Conservation (phyloP, 306 rosid genomes). For the Cicer chorassanicum region DNA sequence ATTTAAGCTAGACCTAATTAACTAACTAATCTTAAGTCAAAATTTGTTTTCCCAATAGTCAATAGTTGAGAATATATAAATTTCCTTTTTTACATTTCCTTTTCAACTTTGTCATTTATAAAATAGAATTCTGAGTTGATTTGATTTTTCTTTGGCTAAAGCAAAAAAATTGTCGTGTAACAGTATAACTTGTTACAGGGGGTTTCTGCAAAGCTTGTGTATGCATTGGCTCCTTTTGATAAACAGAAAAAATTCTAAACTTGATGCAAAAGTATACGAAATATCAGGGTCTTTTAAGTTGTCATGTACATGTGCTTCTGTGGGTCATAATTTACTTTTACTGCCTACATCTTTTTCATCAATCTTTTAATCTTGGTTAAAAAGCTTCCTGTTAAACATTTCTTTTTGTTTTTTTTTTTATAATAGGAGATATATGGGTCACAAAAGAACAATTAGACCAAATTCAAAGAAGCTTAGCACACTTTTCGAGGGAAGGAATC, state of each 20-base stretch:
- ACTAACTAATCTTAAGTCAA: constrained; percentile 13
- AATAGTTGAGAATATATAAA: neutral
- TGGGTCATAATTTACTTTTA: constrained; percentile 11
- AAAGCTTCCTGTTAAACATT: constrained; percentile 20
- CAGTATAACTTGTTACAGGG: constrained; percentile 34
- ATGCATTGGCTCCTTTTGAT: constrained; percentile 1
- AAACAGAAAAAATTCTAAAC: constrained; percentile 23
- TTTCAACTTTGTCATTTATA: constrained; percentile 7
- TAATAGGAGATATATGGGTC: constrained; percentile 95
- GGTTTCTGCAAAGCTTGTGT: constrained; percentile 23
- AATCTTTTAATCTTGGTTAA: neutral
- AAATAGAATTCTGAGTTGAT: neutral
- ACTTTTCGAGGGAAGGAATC: constrained; percentile 65
- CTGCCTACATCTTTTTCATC: neutral
- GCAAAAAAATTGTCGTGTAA: constrained; percentile 12
- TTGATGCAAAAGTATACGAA: constrained; percentile 20
- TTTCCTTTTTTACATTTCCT: constrained; percentile 1
- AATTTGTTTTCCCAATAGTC: neutral
- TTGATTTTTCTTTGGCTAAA: constrained; percentile 25
- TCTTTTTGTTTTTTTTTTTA: constrained; percentile 22
- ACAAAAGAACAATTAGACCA: constrained; percentile 94
- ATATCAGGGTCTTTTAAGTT: constrained; percentile 23
- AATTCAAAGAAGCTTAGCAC: constrained; percentile 94
- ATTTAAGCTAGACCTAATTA: constrained; percentile 22
- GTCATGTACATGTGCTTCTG: constrained; percentile 16